Percentiles rank a stretch among this genome's conserved stretches.
These are phyloP conservation scores for Malus sylvestris DNA, from an alignment of 306 rosid genomes.

Conservation along the genomic window DNA sequence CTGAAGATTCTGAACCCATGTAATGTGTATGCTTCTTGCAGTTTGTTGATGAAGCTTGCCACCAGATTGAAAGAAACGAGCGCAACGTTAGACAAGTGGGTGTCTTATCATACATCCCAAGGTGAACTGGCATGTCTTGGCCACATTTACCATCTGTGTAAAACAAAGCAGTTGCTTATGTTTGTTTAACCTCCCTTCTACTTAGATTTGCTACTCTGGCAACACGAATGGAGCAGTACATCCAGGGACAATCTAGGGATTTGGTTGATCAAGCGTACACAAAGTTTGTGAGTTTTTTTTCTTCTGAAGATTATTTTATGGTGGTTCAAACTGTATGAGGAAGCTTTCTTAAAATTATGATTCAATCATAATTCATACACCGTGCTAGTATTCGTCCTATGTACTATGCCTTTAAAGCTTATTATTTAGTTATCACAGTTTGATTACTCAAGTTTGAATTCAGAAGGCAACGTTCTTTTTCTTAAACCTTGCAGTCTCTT, in stretches of 20 bases:
- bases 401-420: neutral
- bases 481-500: neutral
- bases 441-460: neutral
- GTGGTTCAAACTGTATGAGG: neutral
- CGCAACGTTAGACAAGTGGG: constrained; percentile 82
- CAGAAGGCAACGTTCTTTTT: neutral
- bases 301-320: neutral
- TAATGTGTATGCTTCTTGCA: constrained; percentile 30
- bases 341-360: neutral
- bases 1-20: constrained; percentile 20
- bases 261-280: constrained; percentile 98
- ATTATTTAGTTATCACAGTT: neutral
- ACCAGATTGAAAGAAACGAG: constrained; percentile 85
- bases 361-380: neutral
- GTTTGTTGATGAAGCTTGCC: constrained; percentile 94
- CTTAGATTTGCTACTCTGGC: constrained; percentile 90
- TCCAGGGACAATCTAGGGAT: constrained; percentile 93
- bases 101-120: constrained; percentile 78
- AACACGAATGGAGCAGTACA: constrained; percentile 95
- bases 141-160: neutral
- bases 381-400: neutral
- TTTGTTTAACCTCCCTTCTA: neutral
- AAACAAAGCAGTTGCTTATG: neutral
- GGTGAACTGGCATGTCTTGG: constrained; percentile 34
- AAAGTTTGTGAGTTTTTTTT: constrained; percentile 65